A percentile compares a stretch with the other conserved stretches of the same genome.
phyloP scores from a whole-genome alignment of 495 filamentous ascomycete genomes.

The Penicillium silybi region DNA sequence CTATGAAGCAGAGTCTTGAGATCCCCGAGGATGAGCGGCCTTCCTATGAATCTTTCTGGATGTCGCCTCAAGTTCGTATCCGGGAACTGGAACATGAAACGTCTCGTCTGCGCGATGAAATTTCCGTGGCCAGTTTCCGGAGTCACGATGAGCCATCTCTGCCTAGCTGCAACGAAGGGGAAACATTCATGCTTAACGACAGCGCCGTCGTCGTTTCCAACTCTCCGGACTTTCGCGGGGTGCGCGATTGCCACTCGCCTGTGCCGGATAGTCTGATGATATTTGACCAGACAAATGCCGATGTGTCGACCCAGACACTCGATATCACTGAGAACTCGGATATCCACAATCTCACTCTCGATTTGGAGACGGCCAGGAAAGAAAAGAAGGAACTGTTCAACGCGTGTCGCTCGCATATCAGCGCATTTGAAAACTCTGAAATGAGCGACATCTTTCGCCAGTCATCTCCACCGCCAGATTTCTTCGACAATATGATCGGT shows the following conservation, averaged over 20 bases:
- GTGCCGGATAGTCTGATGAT: conserved; percentile 19
- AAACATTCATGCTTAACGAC: conserved; percentile 33
- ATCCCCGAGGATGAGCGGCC: conserved; percentile 21
- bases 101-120: conserved; percentile 14
- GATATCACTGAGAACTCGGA: conserved; percentile 19
- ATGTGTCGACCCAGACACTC: conserved; percentile 18
- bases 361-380: conserved; percentile 35
- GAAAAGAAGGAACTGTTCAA: conserved; percentile 40
- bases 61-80: conserved; percentile 17
- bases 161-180: conserved; percentile 13
- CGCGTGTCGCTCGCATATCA: conserved; percentile 34
- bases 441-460: conserved; percentile 30
- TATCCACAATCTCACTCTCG: conserved; percentile 20
- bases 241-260: conserved; percentile 4
- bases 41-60: conserved; percentile 21
- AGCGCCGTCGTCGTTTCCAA: conserved; percentile 32
- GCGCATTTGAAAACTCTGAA: conserved; percentile 29
- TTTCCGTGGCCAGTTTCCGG: conserved; percentile 10
- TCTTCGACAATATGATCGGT: conserved; percentile 31
- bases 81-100: conserved; percentile 22
- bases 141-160: conserved; percentile 1
- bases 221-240: conserved; percentile 31
- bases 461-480: conserved; percentile 37
- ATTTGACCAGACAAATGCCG: conserved; percentile 4
- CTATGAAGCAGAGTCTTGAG: conserved; percentile 33